These are phyloP conservation scores for Puccinia triticina DNA, from an alignment of 1,284 basidiomycete genomes.

Conservation along the genomic window DNA sequence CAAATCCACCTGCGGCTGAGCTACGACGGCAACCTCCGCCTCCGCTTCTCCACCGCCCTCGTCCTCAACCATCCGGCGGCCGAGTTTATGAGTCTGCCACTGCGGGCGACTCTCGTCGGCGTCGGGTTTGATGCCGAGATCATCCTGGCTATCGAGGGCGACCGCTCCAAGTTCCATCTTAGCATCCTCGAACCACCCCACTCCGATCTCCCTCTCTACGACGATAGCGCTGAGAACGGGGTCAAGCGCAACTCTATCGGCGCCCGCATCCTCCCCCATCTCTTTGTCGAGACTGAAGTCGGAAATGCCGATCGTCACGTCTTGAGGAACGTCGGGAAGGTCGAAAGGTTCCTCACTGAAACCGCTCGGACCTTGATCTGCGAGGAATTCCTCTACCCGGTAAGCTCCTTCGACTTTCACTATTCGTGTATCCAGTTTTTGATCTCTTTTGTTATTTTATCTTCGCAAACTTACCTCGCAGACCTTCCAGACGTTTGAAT, in stretches of 20 bases:
- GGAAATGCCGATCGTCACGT: slow-evolving; percentile 95
- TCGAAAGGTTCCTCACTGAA: slow-evolving; percentile 93
- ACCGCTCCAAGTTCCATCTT: slow-evolving; percentile 74
- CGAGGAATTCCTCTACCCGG: slow-evolving; percentile 55
- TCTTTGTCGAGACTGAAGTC: slow-evolving; percentile 93
- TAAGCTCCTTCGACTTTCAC: background rate
- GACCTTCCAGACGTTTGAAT: slow-evolving; percentile 51
- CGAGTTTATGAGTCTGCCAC: slow-evolving; percentile 92
- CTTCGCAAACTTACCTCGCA: background rate
- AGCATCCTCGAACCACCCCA: slow-evolving; percentile 71
- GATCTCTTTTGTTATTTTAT: background rate
- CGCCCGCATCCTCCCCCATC: slow-evolving; percentile 81
- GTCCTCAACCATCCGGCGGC: slow-evolving; percentile 94
- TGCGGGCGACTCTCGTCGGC: slow-evolving; percentile 85
- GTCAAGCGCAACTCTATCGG: slow-evolving; percentile 62
- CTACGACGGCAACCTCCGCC: slow-evolving; percentile 62
- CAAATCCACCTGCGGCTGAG: slow-evolving; percentile 63
- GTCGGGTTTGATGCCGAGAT: slow-evolving; percentile 83
- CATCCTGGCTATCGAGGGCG: slow-evolving; percentile 86
- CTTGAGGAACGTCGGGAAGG: slow-evolving; percentile 91
- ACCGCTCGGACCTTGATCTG: slow-evolving; percentile 91
- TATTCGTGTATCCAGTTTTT: background rate
- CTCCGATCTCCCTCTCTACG: slow-evolving; percentile 20
- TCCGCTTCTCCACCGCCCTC: slow-evolving; percentile 83
- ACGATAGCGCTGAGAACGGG: slow-evolving; percentile 1